Evolutionary conservation across 129 eudicot genomes (phyloP).

Genomic region (Flaveria brownii): DNA sequence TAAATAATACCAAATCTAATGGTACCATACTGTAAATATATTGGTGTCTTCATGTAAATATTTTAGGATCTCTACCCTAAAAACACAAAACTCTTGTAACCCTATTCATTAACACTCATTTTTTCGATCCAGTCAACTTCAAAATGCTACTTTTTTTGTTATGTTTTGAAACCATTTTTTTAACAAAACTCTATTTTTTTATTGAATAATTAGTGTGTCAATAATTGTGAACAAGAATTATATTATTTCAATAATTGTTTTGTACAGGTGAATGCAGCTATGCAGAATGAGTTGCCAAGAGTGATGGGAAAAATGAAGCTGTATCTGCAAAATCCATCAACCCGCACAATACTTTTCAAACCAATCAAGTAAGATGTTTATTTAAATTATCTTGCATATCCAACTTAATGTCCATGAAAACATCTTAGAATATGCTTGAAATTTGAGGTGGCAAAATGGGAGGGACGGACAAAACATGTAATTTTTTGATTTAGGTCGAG

Average conservation of each 20-base stretch:
- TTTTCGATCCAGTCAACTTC: not conserved
- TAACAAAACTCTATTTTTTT: not conserved
- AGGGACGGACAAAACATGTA: not conserved
- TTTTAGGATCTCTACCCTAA: not conserved
- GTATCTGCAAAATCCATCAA: constrained; percentile 86
- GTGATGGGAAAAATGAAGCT: constrained; percentile 87
- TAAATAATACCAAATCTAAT: no score
- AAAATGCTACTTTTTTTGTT: no score
- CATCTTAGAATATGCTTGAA: not conserved
- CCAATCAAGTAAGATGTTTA: constrained; percentile 76
- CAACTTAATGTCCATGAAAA: not conserved
- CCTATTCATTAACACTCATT: not conserved
- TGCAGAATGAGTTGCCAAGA: constrained; percentile 78
- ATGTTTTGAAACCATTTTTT: not conserved
- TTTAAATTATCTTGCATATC: not conserved
- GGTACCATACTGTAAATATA: no score
- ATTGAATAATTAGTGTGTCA: not conserved
- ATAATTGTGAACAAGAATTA: not conserved
- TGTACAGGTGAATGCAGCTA: constrained; percentile 66
- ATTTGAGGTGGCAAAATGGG: not conserved
- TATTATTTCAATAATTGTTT: not conserved
- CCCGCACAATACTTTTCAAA: constrained; percentile 91
- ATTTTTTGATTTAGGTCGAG: not conserved
- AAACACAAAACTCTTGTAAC: not conserved
- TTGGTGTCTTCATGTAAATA: not conserved